Conservation (phyloP, 1,284 basidiomycete species). For the Cutaneotrichosporon cutaneum region DNA sequence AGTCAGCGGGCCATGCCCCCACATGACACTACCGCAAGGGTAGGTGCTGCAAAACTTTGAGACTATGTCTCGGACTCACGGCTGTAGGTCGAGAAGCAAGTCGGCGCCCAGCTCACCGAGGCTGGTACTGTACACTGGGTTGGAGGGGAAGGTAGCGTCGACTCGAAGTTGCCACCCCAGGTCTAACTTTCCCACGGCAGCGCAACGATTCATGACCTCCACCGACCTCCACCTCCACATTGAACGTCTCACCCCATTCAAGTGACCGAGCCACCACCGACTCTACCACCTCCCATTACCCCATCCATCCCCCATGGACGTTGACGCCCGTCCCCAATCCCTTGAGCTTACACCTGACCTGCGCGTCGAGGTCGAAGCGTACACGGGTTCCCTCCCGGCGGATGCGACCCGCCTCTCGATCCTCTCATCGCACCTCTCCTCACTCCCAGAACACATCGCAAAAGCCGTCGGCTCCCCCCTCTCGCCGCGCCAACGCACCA, state of each 20-base stretch:
- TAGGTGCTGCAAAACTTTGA: too few relatives aligned
- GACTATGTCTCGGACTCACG: too few relatives aligned
- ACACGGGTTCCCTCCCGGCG: constrained; percentile 1
- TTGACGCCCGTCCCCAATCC: background rate
- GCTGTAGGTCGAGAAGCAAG: too few relatives aligned
- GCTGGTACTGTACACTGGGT: too few relatives aligned
- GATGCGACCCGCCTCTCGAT: background rate
- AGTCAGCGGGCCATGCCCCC: too few relatives aligned
- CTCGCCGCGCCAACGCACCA: constrained; percentile 35
- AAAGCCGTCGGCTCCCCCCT: background rate
- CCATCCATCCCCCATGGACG: background rate
- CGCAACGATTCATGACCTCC: background rate
- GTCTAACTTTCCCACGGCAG: background rate
- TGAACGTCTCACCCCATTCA: background rate
- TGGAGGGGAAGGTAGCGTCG: too few relatives aligned
- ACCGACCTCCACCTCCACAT: too few relatives aligned
- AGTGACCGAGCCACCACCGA: background rate
- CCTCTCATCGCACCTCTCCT: background rate
- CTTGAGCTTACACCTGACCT: constrained; percentile 6
- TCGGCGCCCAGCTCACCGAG: too few relatives aligned
- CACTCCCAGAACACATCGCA: background rate
- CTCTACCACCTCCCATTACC: background rate
- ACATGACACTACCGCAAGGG: too few relatives aligned
- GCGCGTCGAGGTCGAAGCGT: background rate
- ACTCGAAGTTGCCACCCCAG: too few relatives aligned